Percentiles rank a stretch among this genome's conserved stretches.
Evolutionary conservation across 768 basidiomycete species (phyloP).

Genomic region (Trametes punicea): DNA sequence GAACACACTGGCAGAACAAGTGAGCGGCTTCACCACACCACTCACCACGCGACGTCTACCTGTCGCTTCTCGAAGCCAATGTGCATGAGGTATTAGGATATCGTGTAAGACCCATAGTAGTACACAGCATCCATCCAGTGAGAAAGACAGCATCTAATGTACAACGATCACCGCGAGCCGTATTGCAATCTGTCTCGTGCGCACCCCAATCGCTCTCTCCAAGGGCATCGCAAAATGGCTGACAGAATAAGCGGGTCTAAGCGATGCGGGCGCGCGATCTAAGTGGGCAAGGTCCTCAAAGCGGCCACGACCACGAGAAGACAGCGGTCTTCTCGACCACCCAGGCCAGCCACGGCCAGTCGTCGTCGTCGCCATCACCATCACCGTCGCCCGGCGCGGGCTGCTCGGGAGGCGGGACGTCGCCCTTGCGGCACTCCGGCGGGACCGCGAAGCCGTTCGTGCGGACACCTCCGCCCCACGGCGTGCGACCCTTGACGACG

Average conservation of each 20-base stretch:
- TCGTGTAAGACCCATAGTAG: conserved; percentile 2
- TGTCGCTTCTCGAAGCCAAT: too few relatives aligned
- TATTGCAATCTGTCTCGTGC: background rate
- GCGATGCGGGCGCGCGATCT: background rate
- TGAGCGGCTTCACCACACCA: too few relatives aligned
- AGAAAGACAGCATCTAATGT: background rate
- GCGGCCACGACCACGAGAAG: conserved; percentile 12
- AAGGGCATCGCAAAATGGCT: too few relatives aligned
- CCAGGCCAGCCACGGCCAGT: conserved; percentile 23
- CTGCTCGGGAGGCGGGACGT: conserved; percentile 24
- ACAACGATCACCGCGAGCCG: conserved; percentile 5
- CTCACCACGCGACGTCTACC: too few relatives aligned
- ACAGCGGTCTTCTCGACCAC: conserved; percentile 14
- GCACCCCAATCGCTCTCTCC: background rate
- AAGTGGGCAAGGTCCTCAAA: background rate
- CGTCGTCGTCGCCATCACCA: conserved; percentile 28
- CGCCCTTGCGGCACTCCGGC: conserved; percentile 34
- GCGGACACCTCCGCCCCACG: conserved; percentile 92
- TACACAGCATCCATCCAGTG: conserved; percentile 5
- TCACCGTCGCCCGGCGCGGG: conserved; percentile 36
- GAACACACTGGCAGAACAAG: too few relatives aligned
- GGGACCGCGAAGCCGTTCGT: conserved; percentile 51
- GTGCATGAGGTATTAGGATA: conserved; percentile 5
- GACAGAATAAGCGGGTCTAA: background rate
- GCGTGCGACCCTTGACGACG: conserved; percentile 66